Base-by-base conservation (phyloP, 1,284 basidiomycete genomes). In the Austroboletus niveus region DNA sequence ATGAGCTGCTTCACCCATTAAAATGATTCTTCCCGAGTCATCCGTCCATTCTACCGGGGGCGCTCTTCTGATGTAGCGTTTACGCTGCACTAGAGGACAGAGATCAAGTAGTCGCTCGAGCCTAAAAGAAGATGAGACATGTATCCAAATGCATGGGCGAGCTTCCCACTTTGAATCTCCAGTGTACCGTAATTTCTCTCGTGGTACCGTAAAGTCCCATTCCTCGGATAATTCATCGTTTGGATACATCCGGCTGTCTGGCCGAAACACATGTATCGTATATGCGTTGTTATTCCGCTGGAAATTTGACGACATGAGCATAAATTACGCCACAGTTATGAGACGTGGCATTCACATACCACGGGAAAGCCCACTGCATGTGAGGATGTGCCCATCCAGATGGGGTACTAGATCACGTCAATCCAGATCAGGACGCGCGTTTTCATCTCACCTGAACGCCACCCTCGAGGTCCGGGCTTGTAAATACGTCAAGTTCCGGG, bases 1-100 rank as follows among this genome's bases (percentile, higher is more conserved):
- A 57, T 75, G 75, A 4, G 72, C 73, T 9, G 76, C 70, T 48
- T 72, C 74, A 42, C 76, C 76, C 35, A 78, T 58, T 29, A 77
- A 62, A 20, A 75, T 58, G 15, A 78, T 63, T 24, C 70, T 66
- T 14, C 58, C 57, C 34, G 66, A 57, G 10, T 60, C 53, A 42
- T 72, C 72, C 32, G 56, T 57, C 72, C 63, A 69, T n/a, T 65
- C 59, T 42, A 57, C 58, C 27, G 60, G 49, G 10, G 47, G 32
- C 20, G 49, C 50, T 48, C 35, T 45, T 31, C 49, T 45, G 20
- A 50, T 22, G 20, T 57, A 52, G n/a, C 46, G 45, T 14, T 36
- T 50, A 2, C 52, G 51, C 17, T 56, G 59, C 29, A 61, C 24
- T 40, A 46, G 20, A 3, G 60, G 45, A 36, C 48, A 61, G 14